These are phyloP conservation scores for Schizochytrium sp. DNA, from an alignment of 108 stramenopile genomes.

Conservation along the genomic window DNA sequence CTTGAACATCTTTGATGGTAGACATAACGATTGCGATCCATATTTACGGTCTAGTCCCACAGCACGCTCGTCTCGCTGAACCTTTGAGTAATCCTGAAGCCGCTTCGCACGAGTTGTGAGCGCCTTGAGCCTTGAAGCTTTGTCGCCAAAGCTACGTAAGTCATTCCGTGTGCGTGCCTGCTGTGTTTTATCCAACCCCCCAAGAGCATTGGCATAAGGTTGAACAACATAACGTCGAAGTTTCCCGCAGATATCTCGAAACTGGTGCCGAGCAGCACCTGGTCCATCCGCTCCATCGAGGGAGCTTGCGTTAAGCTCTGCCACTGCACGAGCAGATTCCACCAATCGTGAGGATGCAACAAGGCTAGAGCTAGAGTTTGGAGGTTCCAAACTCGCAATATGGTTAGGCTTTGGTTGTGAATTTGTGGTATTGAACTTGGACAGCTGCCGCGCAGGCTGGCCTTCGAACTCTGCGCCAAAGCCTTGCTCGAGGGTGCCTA, in stretches of 20 bases:
- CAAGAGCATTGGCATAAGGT: neutral
- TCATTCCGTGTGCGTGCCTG: neutral
- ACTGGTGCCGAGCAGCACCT: slow-evolving; percentile 13
- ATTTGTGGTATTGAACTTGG: neutral
- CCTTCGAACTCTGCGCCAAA: neutral
- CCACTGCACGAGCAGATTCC: slow-evolving; percentile 10
- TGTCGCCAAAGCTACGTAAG: neutral
- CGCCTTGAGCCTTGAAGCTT: neutral
- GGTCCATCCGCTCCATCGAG: slow-evolving; percentile 50
- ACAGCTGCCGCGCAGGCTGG: neutral
- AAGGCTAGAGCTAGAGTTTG: too few relatives aligned
- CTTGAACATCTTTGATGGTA: neutral
- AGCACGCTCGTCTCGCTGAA: slow-evolving; percentile 24
- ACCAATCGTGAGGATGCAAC: neutral
- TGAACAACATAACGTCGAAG: neutral
- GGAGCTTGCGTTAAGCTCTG: neutral
- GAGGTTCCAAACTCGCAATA: neutral
- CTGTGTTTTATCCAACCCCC: neutral
- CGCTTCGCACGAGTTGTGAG: neutral
- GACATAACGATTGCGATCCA: neutral
- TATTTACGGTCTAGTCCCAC: neutral
- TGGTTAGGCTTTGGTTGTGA: neutral
- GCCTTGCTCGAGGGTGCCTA: slow-evolving; percentile 51
- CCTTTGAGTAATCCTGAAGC: slow-evolving; percentile 3
- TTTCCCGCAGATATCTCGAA: neutral